phyloP scores from a whole-genome alignment of 2,329 filamentous ascomycete species.

The Trichoderma citrinoviride region DNA sequence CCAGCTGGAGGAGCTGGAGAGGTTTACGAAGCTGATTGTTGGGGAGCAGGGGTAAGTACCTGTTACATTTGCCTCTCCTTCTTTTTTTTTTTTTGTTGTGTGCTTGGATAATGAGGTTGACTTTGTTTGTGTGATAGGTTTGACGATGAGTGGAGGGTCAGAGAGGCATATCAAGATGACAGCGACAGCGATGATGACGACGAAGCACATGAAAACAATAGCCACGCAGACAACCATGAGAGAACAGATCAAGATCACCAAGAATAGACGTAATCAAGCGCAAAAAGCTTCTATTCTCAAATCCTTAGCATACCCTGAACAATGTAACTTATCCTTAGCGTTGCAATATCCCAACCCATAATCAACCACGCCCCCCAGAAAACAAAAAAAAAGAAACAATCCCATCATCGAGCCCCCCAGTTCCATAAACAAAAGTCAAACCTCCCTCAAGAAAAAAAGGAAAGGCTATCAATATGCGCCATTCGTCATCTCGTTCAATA shows the following conservation, averaged over 20 bases:
- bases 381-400: background rate
- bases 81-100: no score
- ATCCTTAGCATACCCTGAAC: background rate
- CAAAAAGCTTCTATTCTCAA: background rate
- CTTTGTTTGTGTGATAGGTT: conserved; percentile 31
- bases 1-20: conserved; percentile 53
- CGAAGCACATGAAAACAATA: conserved; percentile 27
- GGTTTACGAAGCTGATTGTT: conserved; percentile 56
- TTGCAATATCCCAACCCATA: background rate
- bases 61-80: background rate
- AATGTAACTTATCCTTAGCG: conserved; percentile 5
- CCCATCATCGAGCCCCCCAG: background rate
- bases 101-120: background rate
- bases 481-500: conserved; percentile 68
- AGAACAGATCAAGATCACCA: conserved; percentile 25
- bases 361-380: background rate
- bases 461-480: conserved; percentile 37
- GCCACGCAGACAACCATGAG: background rate
- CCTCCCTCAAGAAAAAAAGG: no score
- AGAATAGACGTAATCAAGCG: conserved; percentile 22
- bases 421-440: no score
- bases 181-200: conserved; percentile 26
- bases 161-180: background rate
- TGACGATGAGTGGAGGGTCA: conserved; percentile 27
- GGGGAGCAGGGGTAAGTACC: conserved; percentile 48